These are phyloP conservation scores for Neonectria sp. DNA, from an alignment of 2,329 filamentous ascomycete genomes.

Conservation along the genomic window DNA sequence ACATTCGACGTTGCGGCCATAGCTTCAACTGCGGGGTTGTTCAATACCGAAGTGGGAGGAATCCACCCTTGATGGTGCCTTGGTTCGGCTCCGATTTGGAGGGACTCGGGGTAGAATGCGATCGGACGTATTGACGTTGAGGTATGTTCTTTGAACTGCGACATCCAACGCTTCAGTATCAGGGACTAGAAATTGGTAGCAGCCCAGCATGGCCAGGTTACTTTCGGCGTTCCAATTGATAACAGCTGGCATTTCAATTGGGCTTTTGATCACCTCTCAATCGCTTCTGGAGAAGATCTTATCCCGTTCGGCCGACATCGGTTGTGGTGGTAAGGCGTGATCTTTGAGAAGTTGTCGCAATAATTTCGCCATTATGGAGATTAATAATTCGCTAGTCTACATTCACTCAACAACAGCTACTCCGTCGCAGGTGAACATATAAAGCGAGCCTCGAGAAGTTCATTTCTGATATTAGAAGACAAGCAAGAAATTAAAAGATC, in stretches of 20 bases:
- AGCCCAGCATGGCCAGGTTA: background rate
- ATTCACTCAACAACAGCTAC: conserved; percentile 11
- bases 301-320: conserved; percentile 42
- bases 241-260: conserved; percentile 1
- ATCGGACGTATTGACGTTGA: too few species aligned
- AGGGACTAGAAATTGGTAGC: background rate
- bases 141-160: background rate
- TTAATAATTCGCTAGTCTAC: conserved; percentile 40
- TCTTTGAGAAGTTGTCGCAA: conserved; percentile 44
- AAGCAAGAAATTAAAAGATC: conserved; percentile 2
- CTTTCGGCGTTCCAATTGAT: background rate
- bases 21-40: conserved; percentile 23
- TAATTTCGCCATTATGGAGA: conserved; percentile 46
- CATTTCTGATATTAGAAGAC: background rate
- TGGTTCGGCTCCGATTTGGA: conserved; percentile 7
- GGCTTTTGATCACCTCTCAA: conserved; percentile 7
- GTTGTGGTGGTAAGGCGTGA: conserved; percentile 44
- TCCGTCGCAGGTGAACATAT: conserved; percentile 22
- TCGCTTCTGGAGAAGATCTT: conserved; percentile 1
- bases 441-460: conserved; percentile 21
- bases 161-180: background rate
- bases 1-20: conserved; percentile 4
- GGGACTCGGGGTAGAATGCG: background rate
- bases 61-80: background rate
- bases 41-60: background rate